Evolutionary conservation across 2,329 filamentous ascomycete genomes (phyloP).

Genomic region (Clarireedia paspali): DNA sequence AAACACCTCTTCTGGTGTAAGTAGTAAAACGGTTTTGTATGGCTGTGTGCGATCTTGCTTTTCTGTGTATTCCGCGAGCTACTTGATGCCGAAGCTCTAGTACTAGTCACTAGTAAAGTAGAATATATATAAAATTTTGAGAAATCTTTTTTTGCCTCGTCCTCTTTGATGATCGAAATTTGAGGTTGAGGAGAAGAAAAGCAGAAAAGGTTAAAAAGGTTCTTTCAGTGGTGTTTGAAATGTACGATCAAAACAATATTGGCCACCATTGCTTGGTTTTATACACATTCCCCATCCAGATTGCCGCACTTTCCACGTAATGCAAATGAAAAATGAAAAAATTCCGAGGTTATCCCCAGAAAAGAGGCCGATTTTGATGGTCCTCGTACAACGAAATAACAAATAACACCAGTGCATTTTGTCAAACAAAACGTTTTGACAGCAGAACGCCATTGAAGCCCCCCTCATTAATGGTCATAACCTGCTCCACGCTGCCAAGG

Average conservation of each 20-base stretch:
- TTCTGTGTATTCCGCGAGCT: too few relatives aligned
- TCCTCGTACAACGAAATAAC: slow-evolving; percentile 14
- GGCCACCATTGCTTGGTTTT: not conserved
- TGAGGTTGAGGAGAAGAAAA: not conserved
- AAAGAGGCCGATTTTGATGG: not conserved
- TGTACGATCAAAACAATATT: not conserved
- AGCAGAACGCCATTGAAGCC: slow-evolving; percentile 23
- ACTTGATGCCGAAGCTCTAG: too few relatives aligned
- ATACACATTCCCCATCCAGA: not conserved
- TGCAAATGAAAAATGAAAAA: not conserved
- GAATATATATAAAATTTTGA: too few relatives aligned
- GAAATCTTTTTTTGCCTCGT: too few relatives aligned
- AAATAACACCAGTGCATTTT: slow-evolving; percentile 26
- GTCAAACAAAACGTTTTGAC: slow-evolving; percentile 12
- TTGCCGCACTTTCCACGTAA: not conserved
- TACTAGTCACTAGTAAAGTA: too few relatives aligned
- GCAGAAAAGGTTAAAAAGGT: not conserved
- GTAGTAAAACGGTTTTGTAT: too few relatives aligned
- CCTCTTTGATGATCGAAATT: too few relatives aligned
- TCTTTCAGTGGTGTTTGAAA: not conserved
- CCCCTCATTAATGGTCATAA: slow-evolving; percentile 40
- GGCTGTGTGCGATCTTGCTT: too few relatives aligned
- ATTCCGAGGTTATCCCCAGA: not conserved
- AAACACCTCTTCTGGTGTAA: not conserved
- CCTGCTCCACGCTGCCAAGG: slow-evolving; percentile 51